phyloP scores from a whole-genome alignment of 331 rosid genomes.

The Malus hybrid region DNA sequence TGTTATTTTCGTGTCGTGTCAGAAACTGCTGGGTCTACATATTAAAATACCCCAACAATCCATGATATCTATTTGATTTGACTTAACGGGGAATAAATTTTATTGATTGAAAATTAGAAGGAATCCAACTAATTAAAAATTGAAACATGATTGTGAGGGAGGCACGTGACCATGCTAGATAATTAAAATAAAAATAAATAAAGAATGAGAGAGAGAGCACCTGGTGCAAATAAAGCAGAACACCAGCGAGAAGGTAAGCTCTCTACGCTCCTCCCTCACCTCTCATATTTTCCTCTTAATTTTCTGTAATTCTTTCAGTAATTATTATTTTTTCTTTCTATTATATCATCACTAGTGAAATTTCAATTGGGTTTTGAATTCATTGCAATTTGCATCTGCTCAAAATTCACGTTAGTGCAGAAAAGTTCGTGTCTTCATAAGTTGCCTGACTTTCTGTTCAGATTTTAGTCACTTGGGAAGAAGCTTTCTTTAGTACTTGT shows the following conservation, averaged over 20 bases:
- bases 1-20: no score
- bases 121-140: background rate
- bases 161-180: no score
- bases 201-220: background rate
- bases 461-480: background rate
- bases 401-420: background rate
- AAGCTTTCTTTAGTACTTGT: background rate
- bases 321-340: background rate
- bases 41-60: no score
- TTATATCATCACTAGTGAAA: background rate
- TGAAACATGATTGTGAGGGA: background rate
- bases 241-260: constrained; percentile 6
- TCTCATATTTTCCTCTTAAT: background rate
- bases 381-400: background rate
- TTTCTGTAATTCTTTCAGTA: background rate
- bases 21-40: no score
- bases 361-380: background rate
- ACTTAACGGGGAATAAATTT: no score
- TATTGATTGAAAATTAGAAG: no score
- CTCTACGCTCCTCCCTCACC: background rate
- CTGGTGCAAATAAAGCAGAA: background rate
- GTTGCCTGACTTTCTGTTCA: background rate
- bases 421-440: background rate
- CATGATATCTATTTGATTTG: no score
- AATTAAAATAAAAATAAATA: no score